Base-by-base conservation (phyloP, 75 land plant genomes). In the Pinus tabuliformis region DNA sequence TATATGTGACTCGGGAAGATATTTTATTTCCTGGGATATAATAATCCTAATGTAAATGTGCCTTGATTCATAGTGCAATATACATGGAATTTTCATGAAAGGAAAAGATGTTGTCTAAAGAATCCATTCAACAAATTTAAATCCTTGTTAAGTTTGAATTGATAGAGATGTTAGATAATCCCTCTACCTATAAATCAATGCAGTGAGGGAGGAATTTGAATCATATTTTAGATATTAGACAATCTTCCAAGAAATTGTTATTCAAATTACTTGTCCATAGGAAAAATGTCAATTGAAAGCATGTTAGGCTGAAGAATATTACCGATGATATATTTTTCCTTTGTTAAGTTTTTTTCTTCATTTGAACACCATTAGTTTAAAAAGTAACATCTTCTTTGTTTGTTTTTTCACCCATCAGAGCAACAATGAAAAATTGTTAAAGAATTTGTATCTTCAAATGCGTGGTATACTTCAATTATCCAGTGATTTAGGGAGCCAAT, bases 371-470 rank as follows among this genome's bases (percentile, higher is more conserved):
- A 16, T 59, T 15, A 13, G 18, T 58, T 58, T 59, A 21, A 58
- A 13, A n/a, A 36, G 5, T 5, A 15, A 39, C 45, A 39, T 39
- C 45, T 5, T n/a, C n/a, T 39, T 1, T 39, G 36, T 65, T 33
- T 30, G 37, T 49, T 30, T 30, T 30, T 30, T 30, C 49, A 39
- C 9, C 45, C 6, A 70, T 18, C 88, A 97, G 98, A 90, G 92
- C 78, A 97, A 97, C 88, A 94, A 97, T 81, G 99, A 97, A 72
- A 97, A 94, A 78, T 84, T 97, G 56, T 74, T 97, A 78, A 98
- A 97, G 79, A 97, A 97, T 82, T 98, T 95, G 16, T 97, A 92
- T 72, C 93, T 97, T 64, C 98, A 97, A 80, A 94, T 94, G 93
- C 89, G 95, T 64, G 99, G 98, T 33, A 91, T 97, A 73, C 79